Conservation (phyloP, 345 rosid species). For the rapeseed (Brassica napus) region Da-Ae NC_063447.1:31199001-31199500, state of each 20-base stretch:
- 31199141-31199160: slow-evolving; percentile 99
- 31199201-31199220: slow-evolving; percentile 98
- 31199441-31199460: slow-evolving; percentile 8
- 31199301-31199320: background rate
- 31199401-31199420: too few species aligned
- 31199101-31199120: slow-evolving; percentile 6
- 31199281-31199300: slow-evolving; percentile 6
- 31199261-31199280: background rate
- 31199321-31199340: background rate
- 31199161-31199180: slow-evolving; percentile 85
- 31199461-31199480: background rate
- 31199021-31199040: too few species aligned
- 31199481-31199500: background rate
- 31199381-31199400: too few species aligned
- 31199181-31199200: slow-evolving; percentile 82
- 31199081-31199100: background rate
- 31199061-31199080: background rate
- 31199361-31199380: too few species aligned
- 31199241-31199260: background rate
- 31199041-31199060: background rate
- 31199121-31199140: slow-evolving; percentile 83
- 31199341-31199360: too few species aligned
- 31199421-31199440: background rate
- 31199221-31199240: slow-evolving; percentile 72
- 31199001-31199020: slow-evolving; percentile 23